phyloP scores from a whole-genome alignment of 2,329 filamentous ascomycete species.

The Diplodia scrobiculata region DNA sequence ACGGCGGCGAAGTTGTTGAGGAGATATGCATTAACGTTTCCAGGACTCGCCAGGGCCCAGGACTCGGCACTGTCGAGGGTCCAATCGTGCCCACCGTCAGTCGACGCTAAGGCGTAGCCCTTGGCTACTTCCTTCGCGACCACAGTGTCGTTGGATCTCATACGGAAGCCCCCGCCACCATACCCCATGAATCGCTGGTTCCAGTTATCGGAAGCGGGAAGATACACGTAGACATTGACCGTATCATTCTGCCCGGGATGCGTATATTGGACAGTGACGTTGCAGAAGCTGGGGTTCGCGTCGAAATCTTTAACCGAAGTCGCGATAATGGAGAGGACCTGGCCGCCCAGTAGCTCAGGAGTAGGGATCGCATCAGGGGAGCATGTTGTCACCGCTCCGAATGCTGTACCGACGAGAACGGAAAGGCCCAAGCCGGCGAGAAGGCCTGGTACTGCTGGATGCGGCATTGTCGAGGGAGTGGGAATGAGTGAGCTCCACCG shows the following conservation, averaged over 20 bases:
- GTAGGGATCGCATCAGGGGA: constrained; percentile 5
- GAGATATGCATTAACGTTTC: constrained; percentile 23
- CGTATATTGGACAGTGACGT: constrained; percentile 45
- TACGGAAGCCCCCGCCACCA: constrained; percentile 34
- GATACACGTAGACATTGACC: constrained; percentile 40
- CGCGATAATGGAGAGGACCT: constrained; percentile 3
- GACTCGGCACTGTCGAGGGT: background rate
- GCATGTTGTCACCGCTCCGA: background rate
- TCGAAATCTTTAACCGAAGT: constrained; percentile 5
- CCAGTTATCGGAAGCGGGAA: constrained; percentile 38
- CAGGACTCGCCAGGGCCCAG: constrained; percentile 31
- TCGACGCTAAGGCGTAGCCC: constrained; percentile 3
- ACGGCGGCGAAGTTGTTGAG: constrained; percentile 27
- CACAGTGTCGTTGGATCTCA: constrained; percentile 4
- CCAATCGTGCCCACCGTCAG: constrained; percentile 26
- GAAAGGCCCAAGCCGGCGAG: background rate
- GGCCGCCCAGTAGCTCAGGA: constrained; percentile 8
- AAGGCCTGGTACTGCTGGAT: background rate
- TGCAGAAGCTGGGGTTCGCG: constrained; percentile 37
- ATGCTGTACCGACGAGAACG: background rate
- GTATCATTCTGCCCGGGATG: constrained; percentile 43
- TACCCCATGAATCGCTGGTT: constrained; percentile 33
- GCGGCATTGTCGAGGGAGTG: background rate
- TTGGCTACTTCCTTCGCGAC: background rate
- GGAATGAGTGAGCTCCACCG: background rate